Evolutionary conservation across 140 eudicot genomes (phyloP).

Genomic region (Anethum foeniculum): DNA sequence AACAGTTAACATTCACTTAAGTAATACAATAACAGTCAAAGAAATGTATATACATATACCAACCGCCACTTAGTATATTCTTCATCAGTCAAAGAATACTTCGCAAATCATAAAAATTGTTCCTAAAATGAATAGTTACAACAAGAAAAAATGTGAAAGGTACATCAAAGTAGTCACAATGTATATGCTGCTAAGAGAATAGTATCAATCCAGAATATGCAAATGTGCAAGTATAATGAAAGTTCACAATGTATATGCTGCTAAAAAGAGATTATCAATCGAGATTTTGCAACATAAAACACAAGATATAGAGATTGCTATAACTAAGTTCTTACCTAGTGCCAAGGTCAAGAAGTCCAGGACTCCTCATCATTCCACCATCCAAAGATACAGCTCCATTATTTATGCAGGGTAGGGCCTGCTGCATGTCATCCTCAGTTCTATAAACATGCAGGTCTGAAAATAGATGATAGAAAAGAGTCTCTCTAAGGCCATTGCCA

Average conservation of each 20-base stretch:
- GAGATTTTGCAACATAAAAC: neutral
- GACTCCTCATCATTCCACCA: slow-evolving; percentile 64
- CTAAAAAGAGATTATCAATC: neutral
- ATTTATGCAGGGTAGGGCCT: slow-evolving; percentile 48
- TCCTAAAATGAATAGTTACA: neutral
- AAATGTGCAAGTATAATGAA: neutral
- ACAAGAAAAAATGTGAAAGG: neutral
- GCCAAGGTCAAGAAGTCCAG: slow-evolving; percentile 47
- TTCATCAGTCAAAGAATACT: neutral
- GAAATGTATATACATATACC: neutral
- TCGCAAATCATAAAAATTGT: neutral
- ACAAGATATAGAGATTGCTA: neutral
- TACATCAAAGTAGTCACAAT: neutral
- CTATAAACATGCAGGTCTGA: slow-evolving; percentile 67
- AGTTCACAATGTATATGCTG: neutral
- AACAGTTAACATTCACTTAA: neutral
- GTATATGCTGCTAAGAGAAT: neutral
- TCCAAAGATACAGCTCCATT: slow-evolving; percentile 86
- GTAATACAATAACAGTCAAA: neutral
- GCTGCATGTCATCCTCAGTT: slow-evolving; percentile 67
- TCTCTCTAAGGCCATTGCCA: slow-evolving; percentile 81
- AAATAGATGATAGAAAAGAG: slow-evolving; percentile 75
- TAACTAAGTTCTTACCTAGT: slow-evolving; percentile 18
- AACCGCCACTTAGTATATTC: neutral
- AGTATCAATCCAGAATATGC: neutral